Evolutionary conservation across 2,329 filamentous ascomycete species (phyloP).

Genomic region (Cadophora sp.): DNA sequence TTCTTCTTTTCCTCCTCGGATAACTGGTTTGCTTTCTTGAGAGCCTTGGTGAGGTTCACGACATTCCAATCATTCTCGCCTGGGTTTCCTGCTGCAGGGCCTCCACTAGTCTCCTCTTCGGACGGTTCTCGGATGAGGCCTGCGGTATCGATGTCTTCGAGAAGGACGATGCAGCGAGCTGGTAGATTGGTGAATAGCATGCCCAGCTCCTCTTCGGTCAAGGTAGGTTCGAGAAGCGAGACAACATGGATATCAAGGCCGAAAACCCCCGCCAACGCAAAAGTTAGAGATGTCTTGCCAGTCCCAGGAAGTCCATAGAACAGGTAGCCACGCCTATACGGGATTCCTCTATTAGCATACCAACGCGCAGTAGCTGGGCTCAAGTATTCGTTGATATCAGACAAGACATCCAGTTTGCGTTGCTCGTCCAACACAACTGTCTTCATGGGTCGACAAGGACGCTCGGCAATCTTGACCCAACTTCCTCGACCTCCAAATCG

Average conservation of each 20-base stretch:
- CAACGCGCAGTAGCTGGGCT: constrained; percentile 72
- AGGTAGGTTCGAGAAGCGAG: constrained; percentile 61
- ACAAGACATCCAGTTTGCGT: constrained; percentile 70
- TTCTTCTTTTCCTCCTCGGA: constrained; percentile 47
- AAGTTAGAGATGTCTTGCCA: constrained; percentile 73
- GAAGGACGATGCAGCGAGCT: constrained; percentile 66
- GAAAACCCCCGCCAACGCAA: constrained; percentile 70
- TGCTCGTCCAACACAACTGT: constrained; percentile 76
- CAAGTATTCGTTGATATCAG: constrained; percentile 80
- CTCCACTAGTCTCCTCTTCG: constrained; percentile 32
- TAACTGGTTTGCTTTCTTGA: constrained; percentile 50
- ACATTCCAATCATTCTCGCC: constrained; percentile 45
- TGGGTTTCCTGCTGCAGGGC: constrained; percentile 24
- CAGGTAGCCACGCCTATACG: constrained; percentile 77
- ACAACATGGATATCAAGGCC: constrained; percentile 72
- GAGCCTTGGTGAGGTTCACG: constrained; percentile 51
- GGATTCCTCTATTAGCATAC: constrained; percentile 79
- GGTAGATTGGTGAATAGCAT: constrained; percentile 66
- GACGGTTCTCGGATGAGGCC: constrained; percentile 56
- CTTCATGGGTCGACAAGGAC: constrained; percentile 73
- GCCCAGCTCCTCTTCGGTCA: constrained; percentile 68
- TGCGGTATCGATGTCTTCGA: constrained; percentile 75
- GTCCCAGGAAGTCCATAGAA: constrained; percentile 79
- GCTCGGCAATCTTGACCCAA: constrained; percentile 64
- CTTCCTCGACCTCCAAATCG: constrained; percentile 52